A percentile compares a stretch with the other conserved stretches of the same genome.
Evolutionary conservation across 352 stramenopile genomes (phyloP).

Genomic region (Phytophthora boehmeriae): DNA sequence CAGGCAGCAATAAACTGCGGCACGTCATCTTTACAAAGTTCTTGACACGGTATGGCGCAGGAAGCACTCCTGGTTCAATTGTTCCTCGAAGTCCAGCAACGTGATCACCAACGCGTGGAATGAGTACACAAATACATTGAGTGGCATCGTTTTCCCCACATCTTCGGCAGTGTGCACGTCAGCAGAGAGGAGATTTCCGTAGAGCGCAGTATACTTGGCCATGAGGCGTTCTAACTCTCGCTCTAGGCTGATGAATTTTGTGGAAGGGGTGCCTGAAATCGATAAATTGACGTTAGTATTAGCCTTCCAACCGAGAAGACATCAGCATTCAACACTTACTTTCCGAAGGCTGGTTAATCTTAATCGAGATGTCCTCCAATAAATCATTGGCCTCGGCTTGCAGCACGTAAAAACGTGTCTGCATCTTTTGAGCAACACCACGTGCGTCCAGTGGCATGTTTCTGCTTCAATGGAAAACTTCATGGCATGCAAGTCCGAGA

Average conservation of each 20-base stretch:
- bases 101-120: slow-evolving; percentile 76
- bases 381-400: slow-evolving; percentile 70
- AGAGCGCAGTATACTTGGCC: slow-evolving; percentile 62
- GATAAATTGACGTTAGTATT: slow-evolving; percentile 3
- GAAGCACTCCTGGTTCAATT: slow-evolving; percentile 80
- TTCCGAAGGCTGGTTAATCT: slow-evolving; percentile 31
- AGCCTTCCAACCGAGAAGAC: neutral
- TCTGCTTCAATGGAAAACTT: slow-evolving; percentile 76
- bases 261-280: slow-evolving; percentile 39
- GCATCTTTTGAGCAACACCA: slow-evolving; percentile 67
- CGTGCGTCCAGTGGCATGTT: slow-evolving; percentile 65
- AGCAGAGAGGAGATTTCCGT: slow-evolving; percentile 49
- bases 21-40: slow-evolving; percentile 64
- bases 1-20: slow-evolving; percentile 37
- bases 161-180: slow-evolving; percentile 51
- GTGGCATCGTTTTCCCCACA: slow-evolving; percentile 68
- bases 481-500: slow-evolving; percentile 72
- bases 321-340: slow-evolving; percentile 13
- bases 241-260: slow-evolving; percentile 61
- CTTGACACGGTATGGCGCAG: slow-evolving; percentile 48
- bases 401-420: slow-evolving; percentile 71
- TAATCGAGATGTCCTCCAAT: slow-evolving; percentile 66
- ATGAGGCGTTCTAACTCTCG: slow-evolving; percentile 55
- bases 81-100: slow-evolving; percentile 64
- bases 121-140: slow-evolving; percentile 85